Evolutionary conservation across 1,284 basidiomycete genomes (phyloP).

Genomic region (Cryptococcus amylolentus): DNA sequence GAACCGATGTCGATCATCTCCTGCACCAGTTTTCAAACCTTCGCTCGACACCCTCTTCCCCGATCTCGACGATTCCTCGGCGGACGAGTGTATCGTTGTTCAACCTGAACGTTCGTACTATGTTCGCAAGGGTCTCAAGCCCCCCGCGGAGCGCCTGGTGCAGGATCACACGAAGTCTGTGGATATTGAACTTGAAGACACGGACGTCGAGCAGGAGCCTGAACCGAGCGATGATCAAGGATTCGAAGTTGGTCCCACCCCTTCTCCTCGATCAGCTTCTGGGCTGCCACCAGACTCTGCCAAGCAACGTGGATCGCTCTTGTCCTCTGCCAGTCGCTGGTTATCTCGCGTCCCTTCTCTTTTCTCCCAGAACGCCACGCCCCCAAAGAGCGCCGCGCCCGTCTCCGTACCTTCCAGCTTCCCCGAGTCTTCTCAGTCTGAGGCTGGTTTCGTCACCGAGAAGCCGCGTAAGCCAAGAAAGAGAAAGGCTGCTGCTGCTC

Average conservation of each 20-base stretch:
- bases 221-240: not conserved
- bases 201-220: constrained; percentile 1
- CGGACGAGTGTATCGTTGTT: constrained; percentile 13
- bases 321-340: constrained; percentile 29
- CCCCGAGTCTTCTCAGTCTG: not conserved
- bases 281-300: not conserved
- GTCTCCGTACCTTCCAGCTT: not conserved
- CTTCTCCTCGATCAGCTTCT: not conserved
- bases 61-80: constrained; percentile 4
- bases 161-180: not conserved
- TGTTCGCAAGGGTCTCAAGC: constrained; percentile 7
- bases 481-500: not conserved
- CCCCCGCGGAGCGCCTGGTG: not conserved
- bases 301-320: constrained; percentile 10
- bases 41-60: not conserved
- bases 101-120: constrained; percentile 3
- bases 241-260: not conserved
- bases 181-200: not conserved
- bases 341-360: constrained; percentile 24
- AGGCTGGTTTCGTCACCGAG: not conserved
- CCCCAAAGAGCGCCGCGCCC: not conserved
- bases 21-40: not conserved
- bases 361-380: constrained; percentile 1
- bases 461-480: not conserved
- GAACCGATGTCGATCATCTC: not conserved